phyloP scores from a whole-genome alignment of 768 basidiomycete species.

The Mycena leptocephala region DNA sequence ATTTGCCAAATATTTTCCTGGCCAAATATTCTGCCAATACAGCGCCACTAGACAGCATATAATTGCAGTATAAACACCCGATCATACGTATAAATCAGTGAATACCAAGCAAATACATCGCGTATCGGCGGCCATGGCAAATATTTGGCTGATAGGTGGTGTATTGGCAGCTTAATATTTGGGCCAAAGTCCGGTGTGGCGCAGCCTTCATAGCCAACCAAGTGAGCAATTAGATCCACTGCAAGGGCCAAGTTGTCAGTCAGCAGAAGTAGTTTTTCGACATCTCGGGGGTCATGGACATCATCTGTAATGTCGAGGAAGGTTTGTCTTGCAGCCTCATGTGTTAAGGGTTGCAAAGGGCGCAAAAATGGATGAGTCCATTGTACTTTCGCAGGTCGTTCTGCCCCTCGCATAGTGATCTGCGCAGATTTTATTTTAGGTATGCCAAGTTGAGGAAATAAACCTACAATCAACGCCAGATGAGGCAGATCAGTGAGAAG shows the following conservation, averaged over 20 bases:
- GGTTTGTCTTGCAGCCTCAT: neutral
- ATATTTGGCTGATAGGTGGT: too few relatives aligned
- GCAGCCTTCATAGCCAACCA: neutral
- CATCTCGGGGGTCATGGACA: neutral
- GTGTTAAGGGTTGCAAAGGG: neutral
- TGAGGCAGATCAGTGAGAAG: neutral
- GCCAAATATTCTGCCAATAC: too few relatives aligned
- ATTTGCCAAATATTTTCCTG: too few relatives aligned
- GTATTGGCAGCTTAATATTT: too few relatives aligned
- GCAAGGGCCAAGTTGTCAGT: neutral
- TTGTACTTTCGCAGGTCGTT: neutral
- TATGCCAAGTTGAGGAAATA: neutral
- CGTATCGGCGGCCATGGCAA: too few relatives aligned
- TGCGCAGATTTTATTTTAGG: neutral
- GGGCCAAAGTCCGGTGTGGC: too few relatives aligned
- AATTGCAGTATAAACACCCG: too few relatives aligned
- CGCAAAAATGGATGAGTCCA: neutral
- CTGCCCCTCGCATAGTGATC: neutral
- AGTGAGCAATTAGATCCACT: neutral
- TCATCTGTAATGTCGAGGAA: neutral
- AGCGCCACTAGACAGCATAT: too few relatives aligned
- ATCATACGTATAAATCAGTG: too few relatives aligned
- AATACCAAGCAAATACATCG: too few relatives aligned
- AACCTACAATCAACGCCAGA: neutral
- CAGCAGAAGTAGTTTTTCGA: neutral